Percentiles rank a stretch among this genome's conserved stretches.
phyloP scores from a whole-genome alignment of 2,329 filamentous ascomycete genomes.

The Talaromyces rugulosus region DNA sequence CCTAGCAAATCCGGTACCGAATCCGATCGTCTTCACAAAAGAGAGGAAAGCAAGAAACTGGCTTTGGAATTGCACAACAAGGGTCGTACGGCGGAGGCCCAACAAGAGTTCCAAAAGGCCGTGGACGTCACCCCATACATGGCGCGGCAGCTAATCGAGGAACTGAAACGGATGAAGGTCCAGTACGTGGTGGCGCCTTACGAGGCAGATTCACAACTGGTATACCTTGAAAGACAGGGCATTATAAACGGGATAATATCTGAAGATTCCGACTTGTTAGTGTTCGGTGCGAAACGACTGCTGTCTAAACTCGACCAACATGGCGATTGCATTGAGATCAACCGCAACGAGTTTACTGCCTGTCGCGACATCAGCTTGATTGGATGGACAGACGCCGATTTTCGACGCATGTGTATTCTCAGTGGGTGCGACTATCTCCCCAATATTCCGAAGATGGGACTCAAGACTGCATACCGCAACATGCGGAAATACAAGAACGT shows the following conservation, averaged over 20 bases:
- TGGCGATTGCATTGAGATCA: slow-evolving; percentile 88
- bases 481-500: slow-evolving; percentile 85
- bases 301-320: slow-evolving; percentile 93
- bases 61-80: slow-evolving; percentile 77
- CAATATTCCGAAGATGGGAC: slow-evolving; percentile 75
- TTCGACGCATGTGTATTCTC: slow-evolving; percentile 91
- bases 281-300: slow-evolving; percentile 87
- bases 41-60: slow-evolving; percentile 69
- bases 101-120: slow-evolving; percentile 86
- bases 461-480: slow-evolving; percentile 90
- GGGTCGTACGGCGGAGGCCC: slow-evolving; percentile 75
- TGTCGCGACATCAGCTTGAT: slow-evolving; percentile 84
- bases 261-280: slow-evolving; percentile 92
- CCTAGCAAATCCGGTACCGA: slow-evolving; percentile 92
- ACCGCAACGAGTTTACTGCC: slow-evolving; percentile 80
- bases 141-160: slow-evolving; percentile 86
- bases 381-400: slow-evolving; percentile 88
- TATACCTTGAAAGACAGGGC: slow-evolving; percentile 84
- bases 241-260: slow-evolving; percentile 84
- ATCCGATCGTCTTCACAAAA: slow-evolving; percentile 65
- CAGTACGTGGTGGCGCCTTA: slow-evolving; percentile 93
- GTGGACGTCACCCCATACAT: slow-evolving; percentile 95
- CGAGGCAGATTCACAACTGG: slow-evolving; percentile 94
- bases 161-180: slow-evolving; percentile 74
- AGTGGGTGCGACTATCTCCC: slow-evolving; percentile 95